These are phyloP conservation scores for Aotearoamyces nothofagi DNA, from an alignment of 2,329 filamentous ascomycete genomes.

Conservation along the genomic window DNA sequence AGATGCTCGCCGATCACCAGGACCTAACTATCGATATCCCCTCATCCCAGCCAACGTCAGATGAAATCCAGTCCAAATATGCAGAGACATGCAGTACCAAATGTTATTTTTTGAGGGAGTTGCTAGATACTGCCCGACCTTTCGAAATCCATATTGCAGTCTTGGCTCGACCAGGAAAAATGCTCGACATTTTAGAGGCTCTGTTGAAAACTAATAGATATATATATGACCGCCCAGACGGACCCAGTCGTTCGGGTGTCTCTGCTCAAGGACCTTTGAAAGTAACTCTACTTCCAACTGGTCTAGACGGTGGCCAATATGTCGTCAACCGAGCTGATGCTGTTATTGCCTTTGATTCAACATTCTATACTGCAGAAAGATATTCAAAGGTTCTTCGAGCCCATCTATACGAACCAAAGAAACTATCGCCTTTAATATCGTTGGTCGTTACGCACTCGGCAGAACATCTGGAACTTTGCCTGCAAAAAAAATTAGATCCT, in stretches of 20 bases:
- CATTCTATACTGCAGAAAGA: slow-evolving; percentile 2
- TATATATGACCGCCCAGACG: slow-evolving; percentile 15
- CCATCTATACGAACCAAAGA: slow-evolving; percentile 4
- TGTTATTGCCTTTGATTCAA: slow-evolving; percentile 7
- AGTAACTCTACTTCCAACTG: slow-evolving; percentile 14
- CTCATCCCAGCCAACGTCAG: slow-evolving; percentile 21
- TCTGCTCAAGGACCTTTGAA: slow-evolving; percentile 7
- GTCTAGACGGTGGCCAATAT: slow-evolving; percentile 4
- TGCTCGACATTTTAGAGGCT: slow-evolving; percentile 35
- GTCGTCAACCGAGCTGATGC: slow-evolving; percentile 5
- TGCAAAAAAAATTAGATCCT: slow-evolving; percentile 7
- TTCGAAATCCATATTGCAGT: slow-evolving; percentile 34
- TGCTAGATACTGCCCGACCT: slow-evolving; percentile 30
- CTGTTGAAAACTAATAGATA: slow-evolving; percentile 27
- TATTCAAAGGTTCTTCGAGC: slow-evolving; percentile 2
- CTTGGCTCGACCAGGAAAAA: slow-evolving; percentile 31
- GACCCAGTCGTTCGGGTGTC: slow-evolving; percentile 15
- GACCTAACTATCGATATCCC: slow-evolving; percentile 31
- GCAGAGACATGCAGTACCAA: slow-evolving; percentile 42
- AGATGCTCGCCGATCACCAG: slow-evolving; percentile 41
- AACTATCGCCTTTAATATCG: slow-evolving; percentile 11
- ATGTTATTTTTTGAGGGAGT: slow-evolving; percentile 40
- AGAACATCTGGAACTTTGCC: slow-evolving; percentile 17
- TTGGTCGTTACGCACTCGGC: slow-evolving; percentile 14
- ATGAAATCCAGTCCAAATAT: slow-evolving; percentile 32